These are phyloP conservation scores for Suhomyces pyralidae DNA, from an alignment of 805 yeast genomes.

Conservation along the genomic window DNA sequence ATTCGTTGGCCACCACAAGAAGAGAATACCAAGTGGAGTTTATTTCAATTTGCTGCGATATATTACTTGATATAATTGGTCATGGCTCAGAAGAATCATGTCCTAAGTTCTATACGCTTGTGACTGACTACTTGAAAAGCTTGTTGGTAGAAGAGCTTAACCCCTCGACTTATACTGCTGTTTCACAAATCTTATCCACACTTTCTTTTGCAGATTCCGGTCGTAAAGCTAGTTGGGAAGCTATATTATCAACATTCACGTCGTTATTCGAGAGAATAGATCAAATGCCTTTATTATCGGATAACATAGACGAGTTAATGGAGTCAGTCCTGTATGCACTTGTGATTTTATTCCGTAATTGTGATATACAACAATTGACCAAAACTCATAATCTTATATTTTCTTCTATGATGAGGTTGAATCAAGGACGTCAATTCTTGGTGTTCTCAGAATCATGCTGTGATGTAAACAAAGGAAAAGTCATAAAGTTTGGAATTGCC, in stretches of 20 bases:
- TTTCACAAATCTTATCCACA: slow-evolving; percentile 43
- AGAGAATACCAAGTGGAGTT: slow-evolving; percentile 8
- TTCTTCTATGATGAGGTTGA: slow-evolving; percentile 32
- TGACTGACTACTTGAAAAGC: slow-evolving; percentile 18
- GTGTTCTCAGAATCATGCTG: slow-evolving; percentile 47
- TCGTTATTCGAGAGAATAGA: slow-evolving; percentile 18
- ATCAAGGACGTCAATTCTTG: slow-evolving; percentile 37
- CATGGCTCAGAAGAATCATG: slow-evolving; percentile 54
- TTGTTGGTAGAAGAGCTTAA: slow-evolving; percentile 7
- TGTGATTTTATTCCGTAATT: slow-evolving; percentile 53
- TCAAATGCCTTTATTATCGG: neutral
- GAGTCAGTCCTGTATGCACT: slow-evolving; percentile 44
- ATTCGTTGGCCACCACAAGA: slow-evolving; percentile 14
- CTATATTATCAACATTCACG: slow-evolving; percentile 19
- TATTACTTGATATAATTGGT: slow-evolving; percentile 49
- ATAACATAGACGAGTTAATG: slow-evolving; percentile 12
- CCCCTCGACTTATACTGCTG: slow-evolving; percentile 10
- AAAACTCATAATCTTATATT: slow-evolving; percentile 45
- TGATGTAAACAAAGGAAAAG: slow-evolving; percentile 42
- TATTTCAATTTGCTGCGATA: slow-evolving; percentile 49
- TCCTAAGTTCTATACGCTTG: slow-evolving; percentile 38
- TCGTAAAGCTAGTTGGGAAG: slow-evolving; percentile 53
- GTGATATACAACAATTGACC: slow-evolving; percentile 47
- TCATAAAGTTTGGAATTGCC: slow-evolving; percentile 41
- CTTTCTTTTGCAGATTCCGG: slow-evolving; percentile 71